phyloP scores from a whole-genome alignment of 2,329 filamentous ascomycete species.

The Neopestalotiopsis sp. region DNA sequence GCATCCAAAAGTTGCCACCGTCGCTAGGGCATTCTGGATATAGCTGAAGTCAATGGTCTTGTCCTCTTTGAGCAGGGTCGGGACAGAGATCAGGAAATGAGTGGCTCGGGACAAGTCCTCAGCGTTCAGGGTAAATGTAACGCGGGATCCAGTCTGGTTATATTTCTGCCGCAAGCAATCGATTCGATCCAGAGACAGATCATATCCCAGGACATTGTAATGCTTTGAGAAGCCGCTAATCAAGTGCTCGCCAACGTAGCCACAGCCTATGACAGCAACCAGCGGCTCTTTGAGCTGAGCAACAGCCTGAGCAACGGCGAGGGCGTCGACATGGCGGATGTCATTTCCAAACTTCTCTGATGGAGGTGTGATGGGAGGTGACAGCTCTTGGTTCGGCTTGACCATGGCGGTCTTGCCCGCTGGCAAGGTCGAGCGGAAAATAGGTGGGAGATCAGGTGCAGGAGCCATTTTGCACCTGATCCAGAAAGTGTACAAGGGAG shows the following conservation, averaged over 20 bases:
- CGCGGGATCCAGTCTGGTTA: constrained; percentile 25
- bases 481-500: too few relatives aligned
- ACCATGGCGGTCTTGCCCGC: neutral
- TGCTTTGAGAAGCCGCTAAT: constrained; percentile 47
- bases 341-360: neutral
- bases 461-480: too few relatives aligned
- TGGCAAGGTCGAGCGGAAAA: too few relatives aligned
- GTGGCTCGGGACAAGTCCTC: constrained; percentile 47
- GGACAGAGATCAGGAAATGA: constrained; percentile 60
- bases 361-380: neutral
- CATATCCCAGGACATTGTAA: constrained; percentile 53
- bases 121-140: constrained; percentile 45
- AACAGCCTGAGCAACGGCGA: neutral
- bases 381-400: neutral
- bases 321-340: neutral
- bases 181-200: constrained; percentile 48
- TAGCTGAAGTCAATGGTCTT: constrained; percentile 54
- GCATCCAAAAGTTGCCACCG: constrained; percentile 46
- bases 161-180: constrained; percentile 35
- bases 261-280: constrained; percentile 57
- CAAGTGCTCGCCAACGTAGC: constrained; percentile 58
- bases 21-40: constrained; percentile 48
- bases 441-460: too few relatives aligned
- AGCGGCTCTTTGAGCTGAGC: constrained; percentile 35
- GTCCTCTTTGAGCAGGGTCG: constrained; percentile 53